A percentile compares a stretch with the other conserved stretches of the same genome.
Conservation (phyloP, 768 basidiomycete genomes). For the Lyophyllum semitale region DNA sequence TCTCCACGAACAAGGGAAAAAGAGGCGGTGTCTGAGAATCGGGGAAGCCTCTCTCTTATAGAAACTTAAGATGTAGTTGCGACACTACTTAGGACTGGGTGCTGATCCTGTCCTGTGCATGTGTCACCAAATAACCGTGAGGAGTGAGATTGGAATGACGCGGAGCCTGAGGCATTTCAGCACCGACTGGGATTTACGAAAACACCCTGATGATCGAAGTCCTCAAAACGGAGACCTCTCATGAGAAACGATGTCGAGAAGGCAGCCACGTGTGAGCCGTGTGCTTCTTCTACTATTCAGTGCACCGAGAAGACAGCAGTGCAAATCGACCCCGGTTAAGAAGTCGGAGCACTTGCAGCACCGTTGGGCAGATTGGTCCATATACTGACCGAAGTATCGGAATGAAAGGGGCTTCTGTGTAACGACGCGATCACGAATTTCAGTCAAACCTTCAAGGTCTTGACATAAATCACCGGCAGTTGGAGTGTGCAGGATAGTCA, state of each 20-base stretch:
- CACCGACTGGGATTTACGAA: constrained; percentile 2
- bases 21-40: constrained; percentile 4
- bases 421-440: constrained; percentile 5
- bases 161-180: constrained; percentile 14
- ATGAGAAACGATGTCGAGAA: constrained; percentile 13
- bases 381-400: no score
- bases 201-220: constrained; percentile 10
- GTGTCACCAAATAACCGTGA: constrained; percentile 18
- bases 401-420: neutral
- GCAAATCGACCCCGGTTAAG: neutral
- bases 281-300: constrained; percentile 1
- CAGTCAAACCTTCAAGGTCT: constrained; percentile 2
- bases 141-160: constrained; percentile 10
- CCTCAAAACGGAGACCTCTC: constrained; percentile 6
- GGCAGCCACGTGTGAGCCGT: constrained; percentile 17
- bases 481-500: neutral
- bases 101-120: constrained; percentile 8
- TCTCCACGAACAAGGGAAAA: no score
- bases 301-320: constrained; percentile 3
- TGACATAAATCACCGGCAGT: neutral
- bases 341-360: neutral
- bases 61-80: neutral
- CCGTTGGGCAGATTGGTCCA: no score
- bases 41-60: constrained; percentile 8
- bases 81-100: neutral